Conservation (phyloP, 1,139 yeast genomes). For the Yamadazyma siamensis region DNA sequence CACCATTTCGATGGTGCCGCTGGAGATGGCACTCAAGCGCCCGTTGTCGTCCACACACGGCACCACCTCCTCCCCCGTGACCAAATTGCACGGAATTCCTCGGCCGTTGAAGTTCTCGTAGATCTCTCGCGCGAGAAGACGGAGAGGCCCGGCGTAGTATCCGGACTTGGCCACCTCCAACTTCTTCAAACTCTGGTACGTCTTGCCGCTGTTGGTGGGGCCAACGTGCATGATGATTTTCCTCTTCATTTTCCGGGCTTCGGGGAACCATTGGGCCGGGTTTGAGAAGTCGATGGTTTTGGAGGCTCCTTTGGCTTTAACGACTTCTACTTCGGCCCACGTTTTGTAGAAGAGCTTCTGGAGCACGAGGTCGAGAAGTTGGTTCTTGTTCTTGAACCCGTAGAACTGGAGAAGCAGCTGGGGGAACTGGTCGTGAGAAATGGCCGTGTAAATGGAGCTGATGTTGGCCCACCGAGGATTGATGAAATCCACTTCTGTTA, state of each 20-base stretch:
- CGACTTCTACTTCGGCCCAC: conserved; percentile 16
- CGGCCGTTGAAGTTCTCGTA: conserved; percentile 72
- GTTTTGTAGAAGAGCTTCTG: conserved; percentile 23
- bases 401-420: conserved; percentile 16
- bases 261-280: conserved; percentile 88
- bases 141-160: conserved; percentile 90
- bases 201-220: conserved; percentile 97
- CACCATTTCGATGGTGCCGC: conserved; percentile 95
- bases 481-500: conserved; percentile 21
- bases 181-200: conserved; percentile 73
- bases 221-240: conserved; percentile 89
- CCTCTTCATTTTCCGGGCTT: conserved; percentile 76
- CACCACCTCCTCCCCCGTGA: conserved; percentile 92
- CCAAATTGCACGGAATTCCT: conserved; percentile 70
- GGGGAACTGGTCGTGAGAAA: conserved; percentile 20
- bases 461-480: conserved; percentile 28
- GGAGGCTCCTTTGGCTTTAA: conserved; percentile 13
- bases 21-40: conserved; percentile 64
- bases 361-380: conserved; percentile 19
- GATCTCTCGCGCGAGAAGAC: conserved; percentile 87
- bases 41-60: conserved; percentile 69
- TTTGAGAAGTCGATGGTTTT: conserved; percentile 49
- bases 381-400: conserved; percentile 14
- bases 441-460: conserved; percentile 16
- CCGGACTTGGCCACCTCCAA: conserved; percentile 73